Percentiles rank a stretch among this genome's conserved stretches.
These are phyloP conservation scores for Artemisia tridentata DNA, from an alignment of 129 eudicot species.

Conservation along the genomic window DNA sequence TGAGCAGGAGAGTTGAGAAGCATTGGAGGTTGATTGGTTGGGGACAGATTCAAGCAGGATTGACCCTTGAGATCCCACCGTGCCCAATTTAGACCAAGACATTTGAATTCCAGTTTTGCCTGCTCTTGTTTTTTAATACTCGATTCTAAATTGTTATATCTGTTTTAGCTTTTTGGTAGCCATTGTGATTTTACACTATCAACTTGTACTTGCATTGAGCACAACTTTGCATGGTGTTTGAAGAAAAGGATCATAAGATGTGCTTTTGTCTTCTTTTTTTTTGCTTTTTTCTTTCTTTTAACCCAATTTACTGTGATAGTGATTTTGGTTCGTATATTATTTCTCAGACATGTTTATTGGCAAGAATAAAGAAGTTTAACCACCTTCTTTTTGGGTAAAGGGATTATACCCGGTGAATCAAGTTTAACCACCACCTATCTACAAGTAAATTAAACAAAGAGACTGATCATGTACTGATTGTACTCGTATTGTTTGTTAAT, in stretches of 20 bases:
- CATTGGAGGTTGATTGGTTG: conserved; percentile 99
- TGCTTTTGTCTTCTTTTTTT: neutral
- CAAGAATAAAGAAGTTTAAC: too few relatives aligned
- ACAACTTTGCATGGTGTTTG: conserved; percentile 27
- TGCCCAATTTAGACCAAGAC: conserved; percentile 52
- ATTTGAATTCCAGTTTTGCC: conserved; percentile 45
- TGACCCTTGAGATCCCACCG: conserved; percentile 87
- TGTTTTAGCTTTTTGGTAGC: conserved; percentile 22
- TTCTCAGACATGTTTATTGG: too few relatives aligned
- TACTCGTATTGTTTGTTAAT: too few relatives aligned
- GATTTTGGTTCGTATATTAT: too few relatives aligned
- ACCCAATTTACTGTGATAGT: neutral
- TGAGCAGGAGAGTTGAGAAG: conserved; percentile 90
- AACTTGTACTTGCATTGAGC: conserved; percentile 2
- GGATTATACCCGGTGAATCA: too few relatives aligned
- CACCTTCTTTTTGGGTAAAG: too few relatives aligned
- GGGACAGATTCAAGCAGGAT: conserved; percentile 98
- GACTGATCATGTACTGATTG: too few relatives aligned
- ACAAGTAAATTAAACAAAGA: too few relatives aligned
- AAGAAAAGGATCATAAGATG: conserved; percentile 21
- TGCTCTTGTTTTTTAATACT: conserved; percentile 10
- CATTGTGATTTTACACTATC: conserved; percentile 27
- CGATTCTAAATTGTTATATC: conserved; percentile 15
- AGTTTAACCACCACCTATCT: too few relatives aligned
- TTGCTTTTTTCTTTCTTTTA: neutral